Percentiles rank a stretch among this genome's conserved stretches.
phyloP scores from a whole-genome alignment of 257 asterid species.

The Solanum corneliomulleri region DNA sequence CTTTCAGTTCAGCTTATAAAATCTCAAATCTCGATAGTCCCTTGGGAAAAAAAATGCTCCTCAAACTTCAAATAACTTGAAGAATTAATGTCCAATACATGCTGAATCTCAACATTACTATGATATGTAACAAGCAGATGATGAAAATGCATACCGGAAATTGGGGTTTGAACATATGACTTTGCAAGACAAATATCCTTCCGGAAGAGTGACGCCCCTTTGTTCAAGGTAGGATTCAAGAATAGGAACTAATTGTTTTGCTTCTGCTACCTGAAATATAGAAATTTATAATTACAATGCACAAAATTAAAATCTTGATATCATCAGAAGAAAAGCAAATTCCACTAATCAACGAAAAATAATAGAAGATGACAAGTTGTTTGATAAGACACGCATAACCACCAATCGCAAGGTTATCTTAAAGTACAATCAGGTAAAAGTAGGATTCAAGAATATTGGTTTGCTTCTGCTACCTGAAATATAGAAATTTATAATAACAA shows the following conservation, averaged over 20 bases:
- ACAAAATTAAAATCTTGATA: neutral
- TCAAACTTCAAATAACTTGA: neutral
- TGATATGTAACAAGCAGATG: neutral
- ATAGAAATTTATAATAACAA: slow-evolving; percentile 1
- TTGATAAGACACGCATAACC: neutral
- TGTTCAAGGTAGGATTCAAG: slow-evolving; percentile 87
- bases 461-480: slow-evolving; percentile 36
- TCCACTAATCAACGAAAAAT: neutral
- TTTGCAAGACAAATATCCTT: slow-evolving; percentile 66
- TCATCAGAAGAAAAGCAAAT: neutral
- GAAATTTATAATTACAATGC: neutral
- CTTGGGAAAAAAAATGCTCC: neutral
- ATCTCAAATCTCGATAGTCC: neutral
- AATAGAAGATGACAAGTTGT: neutral
- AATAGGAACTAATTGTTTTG: slow-evolving; percentile 47
- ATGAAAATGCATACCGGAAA: slow-evolving; percentile 39
- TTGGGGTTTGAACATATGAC: slow-evolving; percentile 83
- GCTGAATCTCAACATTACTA: neutral
- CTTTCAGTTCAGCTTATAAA: neutral
- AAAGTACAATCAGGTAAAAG: no score
- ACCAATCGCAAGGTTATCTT: no score
- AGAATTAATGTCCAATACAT: neutral
- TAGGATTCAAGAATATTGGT: no score
- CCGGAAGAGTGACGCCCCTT: slow-evolving; percentile 74
- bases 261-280: slow-evolving; percentile 47